Percentiles rank a stretch among this genome's conserved stretches.
Conservation (phyloP, 1,139 yeast genomes). For the Meyerozyma smithsonii region DNA sequence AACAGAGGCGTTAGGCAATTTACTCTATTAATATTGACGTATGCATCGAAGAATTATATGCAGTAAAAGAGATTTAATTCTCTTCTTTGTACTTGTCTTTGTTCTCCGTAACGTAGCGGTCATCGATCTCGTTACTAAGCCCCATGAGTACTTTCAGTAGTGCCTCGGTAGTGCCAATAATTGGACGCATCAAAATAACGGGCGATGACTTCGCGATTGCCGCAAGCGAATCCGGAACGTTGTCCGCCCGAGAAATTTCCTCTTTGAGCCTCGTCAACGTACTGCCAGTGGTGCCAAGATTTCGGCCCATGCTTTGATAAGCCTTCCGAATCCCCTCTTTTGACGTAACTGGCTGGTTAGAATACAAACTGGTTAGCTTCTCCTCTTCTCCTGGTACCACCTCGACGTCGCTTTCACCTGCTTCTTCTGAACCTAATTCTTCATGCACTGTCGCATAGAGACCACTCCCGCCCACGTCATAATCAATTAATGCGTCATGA, state of each 20-base stretch:
- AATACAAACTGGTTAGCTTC: conserved; percentile 67
- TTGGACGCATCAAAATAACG: conserved; percentile 72
- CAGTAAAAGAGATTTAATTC: neutral
- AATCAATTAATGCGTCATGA: conserved; percentile 8
- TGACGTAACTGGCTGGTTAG: conserved; percentile 73
- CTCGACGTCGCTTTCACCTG: conserved; percentile 16
- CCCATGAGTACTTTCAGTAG: conserved; percentile 80
- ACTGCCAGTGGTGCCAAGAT: conserved; percentile 60
- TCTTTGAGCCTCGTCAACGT: conserved; percentile 57
- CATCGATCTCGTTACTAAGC: conserved; percentile 74
- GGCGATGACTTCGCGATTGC: conserved; percentile 79
- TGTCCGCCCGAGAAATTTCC: conserved; percentile 57
- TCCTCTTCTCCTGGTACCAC: conserved; percentile 12
- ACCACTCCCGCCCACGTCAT: conserved; percentile 22
- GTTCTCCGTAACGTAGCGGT: conserved; percentile 40
- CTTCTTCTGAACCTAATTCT: conserved; percentile 17
- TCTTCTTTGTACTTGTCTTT: conserved; percentile 22
- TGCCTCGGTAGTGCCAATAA: conserved; percentile 92
- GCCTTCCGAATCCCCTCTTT: conserved; percentile 73
- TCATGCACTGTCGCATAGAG: conserved; percentile 19
- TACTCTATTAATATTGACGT: neutral
- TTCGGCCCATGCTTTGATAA: conserved; percentile 65
- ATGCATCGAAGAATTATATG: neutral
- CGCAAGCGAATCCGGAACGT: conserved; percentile 61
- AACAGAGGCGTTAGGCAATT: no score